Percentiles rank a stretch among this genome's conserved stretches.
These are phyloP conservation scores for Candida saitoana DNA, from an alignment of 805 yeast species.

Conservation along the genomic window DNA sequence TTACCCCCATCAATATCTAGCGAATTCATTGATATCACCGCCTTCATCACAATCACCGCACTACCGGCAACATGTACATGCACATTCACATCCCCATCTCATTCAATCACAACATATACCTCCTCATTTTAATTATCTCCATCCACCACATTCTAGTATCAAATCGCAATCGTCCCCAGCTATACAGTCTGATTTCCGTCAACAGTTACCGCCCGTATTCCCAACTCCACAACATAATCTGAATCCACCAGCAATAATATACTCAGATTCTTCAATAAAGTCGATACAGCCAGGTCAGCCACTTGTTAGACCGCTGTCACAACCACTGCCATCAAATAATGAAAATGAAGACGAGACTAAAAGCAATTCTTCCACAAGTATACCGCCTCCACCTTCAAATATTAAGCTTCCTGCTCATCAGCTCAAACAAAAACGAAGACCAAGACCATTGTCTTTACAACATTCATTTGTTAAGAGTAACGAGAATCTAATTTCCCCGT, in stretches of 20 bases:
- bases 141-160: not conserved
- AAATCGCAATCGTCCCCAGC: not conserved
- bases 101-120: not conserved
- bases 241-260: not conserved
- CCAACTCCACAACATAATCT: not conserved
- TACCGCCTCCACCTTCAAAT: slow-evolving; percentile 4
- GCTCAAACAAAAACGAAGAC: slow-evolving; percentile 38
- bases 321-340: not conserved
- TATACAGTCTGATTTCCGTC: not conserved
- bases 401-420: slow-evolving; percentile 20
- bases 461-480: slow-evolving; percentile 20
- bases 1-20: not conserved
- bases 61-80: slow-evolving; percentile 4
- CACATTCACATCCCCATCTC: not conserved
- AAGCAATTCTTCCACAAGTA: not conserved
- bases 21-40: slow-evolving; percentile 4
- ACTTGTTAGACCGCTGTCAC: not conserved
- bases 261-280: not conserved
- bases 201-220: not conserved
- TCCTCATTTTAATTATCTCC: not conserved
- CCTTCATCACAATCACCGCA: slow-evolving; percentile 8
- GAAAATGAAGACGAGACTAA: not conserved
- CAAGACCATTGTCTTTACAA: slow-evolving; percentile 35
- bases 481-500: not conserved
- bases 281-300: not conserved